phyloP scores from a whole-genome alignment of 108 stramenopile genomes.

The Skeletonema menzelii region DNA sequence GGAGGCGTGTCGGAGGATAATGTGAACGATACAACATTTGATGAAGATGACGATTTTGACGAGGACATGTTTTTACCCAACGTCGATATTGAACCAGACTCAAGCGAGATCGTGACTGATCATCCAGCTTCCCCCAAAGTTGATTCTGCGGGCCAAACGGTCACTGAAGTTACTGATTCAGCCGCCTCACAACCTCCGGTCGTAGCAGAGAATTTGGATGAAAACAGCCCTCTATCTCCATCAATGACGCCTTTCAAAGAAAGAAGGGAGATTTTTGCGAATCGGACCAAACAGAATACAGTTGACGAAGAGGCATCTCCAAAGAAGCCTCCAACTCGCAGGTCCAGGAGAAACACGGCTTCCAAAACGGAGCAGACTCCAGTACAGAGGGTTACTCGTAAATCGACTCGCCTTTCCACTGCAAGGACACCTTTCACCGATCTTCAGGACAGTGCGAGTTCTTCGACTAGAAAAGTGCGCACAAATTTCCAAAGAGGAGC shows the following conservation, averaged over 20 bases:
- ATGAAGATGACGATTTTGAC: slow-evolving; percentile 36
- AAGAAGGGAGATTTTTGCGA: slow-evolving; percentile 1
- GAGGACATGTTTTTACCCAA: slow-evolving; percentile 39
- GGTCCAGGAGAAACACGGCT: not conserved
- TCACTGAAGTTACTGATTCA: not conserved
- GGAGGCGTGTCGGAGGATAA: not conserved
- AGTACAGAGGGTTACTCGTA: not conserved
- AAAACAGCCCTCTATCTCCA: not conserved
- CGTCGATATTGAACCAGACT: slow-evolving; percentile 10
- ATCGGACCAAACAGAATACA: not conserved
- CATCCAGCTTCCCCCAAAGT: not conserved
- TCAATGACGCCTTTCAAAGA: slow-evolving; percentile 19
- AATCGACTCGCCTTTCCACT: not conserved
- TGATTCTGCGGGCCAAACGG: not conserved
- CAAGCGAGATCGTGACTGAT: slow-evolving; percentile 1
- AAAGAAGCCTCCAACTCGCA: not conserved
- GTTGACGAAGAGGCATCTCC: not conserved
- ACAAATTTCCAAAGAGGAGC: not conserved
- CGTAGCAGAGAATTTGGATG: not conserved
- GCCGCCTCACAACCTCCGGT: no score
- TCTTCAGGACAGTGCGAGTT: not conserved
- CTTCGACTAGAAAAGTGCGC: not conserved
- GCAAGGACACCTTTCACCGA: not conserved
- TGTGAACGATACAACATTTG: slow-evolving; percentile 4
- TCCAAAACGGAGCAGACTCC: not conserved